Conservation (phyloP, 768 basidiomycete species). For the Rhodotorula babjevae region DNA sequence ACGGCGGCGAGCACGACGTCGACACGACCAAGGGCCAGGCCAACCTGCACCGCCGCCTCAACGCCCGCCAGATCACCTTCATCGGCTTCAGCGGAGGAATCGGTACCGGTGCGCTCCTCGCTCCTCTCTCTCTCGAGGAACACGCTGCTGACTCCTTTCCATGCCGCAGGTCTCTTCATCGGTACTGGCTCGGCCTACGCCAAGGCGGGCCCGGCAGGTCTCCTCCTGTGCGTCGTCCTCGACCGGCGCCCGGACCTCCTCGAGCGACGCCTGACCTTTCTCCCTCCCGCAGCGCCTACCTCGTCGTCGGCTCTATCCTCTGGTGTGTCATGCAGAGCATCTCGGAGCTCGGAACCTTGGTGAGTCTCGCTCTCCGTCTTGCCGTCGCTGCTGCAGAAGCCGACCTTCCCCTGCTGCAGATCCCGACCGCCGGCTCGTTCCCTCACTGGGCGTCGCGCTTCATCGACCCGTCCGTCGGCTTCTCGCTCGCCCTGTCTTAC, state of each 20-base stretch:
- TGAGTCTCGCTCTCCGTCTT: neutral
- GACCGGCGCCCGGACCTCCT: neutral
- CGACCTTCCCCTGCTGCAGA: neutral
- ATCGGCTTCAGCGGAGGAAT: constrained; percentile 8
- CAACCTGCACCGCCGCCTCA: constrained; percentile 5
- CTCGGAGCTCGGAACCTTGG: constrained; percentile 42
- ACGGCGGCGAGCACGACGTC: neutral
- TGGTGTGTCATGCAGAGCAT: constrained; percentile 47
- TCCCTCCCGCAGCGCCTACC: constrained; percentile 47
- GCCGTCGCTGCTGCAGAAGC: neutral
- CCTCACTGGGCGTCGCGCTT: constrained; percentile 36
- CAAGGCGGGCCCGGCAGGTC: constrained; percentile 49
- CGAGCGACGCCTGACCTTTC: neutral
- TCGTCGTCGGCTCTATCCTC: constrained; percentile 51
- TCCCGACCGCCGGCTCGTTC: constrained; percentile 43
- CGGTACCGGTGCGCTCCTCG: neutral
- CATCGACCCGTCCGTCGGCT: constrained; percentile 46
- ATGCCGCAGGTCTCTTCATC: constrained; percentile 54
- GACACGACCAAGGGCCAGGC: neutral
- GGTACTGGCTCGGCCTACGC: constrained; percentile 54
- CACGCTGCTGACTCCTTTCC: neutral
- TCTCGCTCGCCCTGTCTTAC: constrained; percentile 43
- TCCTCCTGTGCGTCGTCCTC: constrained; percentile 18
- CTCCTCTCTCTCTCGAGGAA: neutral
- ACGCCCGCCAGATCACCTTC: constrained; percentile 27